These are phyloP conservation scores for Scutellaria minor DNA, from an alignment of 257 asterid genomes.

Conservation along the genomic window DNA sequence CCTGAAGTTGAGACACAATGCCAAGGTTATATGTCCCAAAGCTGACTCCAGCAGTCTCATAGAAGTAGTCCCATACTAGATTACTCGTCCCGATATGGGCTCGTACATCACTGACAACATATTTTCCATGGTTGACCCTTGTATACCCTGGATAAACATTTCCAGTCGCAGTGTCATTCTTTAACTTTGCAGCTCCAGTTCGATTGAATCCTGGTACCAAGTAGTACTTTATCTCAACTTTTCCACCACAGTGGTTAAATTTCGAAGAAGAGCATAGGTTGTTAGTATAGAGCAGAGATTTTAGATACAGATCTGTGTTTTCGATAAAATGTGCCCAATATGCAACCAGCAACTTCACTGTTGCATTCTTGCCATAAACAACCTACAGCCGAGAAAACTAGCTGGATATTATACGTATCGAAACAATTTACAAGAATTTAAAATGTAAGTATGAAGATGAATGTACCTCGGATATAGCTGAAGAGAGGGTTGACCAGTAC, in stretches of 20 bases:
- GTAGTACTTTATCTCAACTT: constrained; percentile 81
- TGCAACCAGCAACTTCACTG: constrained; percentile 71
- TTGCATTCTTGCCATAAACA: constrained; percentile 71
- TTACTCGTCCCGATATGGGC: constrained; percentile 89
- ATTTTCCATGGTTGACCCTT: constrained; percentile 85
- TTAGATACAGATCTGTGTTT: constrained; percentile 68
- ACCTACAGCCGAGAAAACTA: constrained; percentile 45
- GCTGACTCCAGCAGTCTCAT: constrained; percentile 74
- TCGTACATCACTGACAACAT: constrained; percentile 73
- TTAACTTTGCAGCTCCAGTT: constrained; percentile 68
- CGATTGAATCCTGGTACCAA: constrained; percentile 73
- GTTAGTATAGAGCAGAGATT: constrained; percentile 74
- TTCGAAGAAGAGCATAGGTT: constrained; percentile 70
- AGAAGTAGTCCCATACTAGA: constrained; percentile 88
- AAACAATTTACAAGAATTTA: not conserved
- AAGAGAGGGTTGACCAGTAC: constrained; percentile 78
- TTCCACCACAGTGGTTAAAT: constrained; percentile 67
- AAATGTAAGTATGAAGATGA: not conserved
- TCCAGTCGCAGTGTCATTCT: constrained; percentile 53
- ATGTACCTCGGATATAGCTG: constrained; percentile 79
- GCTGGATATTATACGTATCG: not conserved
- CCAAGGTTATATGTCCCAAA: constrained; percentile 71
- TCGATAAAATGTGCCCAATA: constrained; percentile 76
- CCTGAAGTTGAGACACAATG: constrained; percentile 73
- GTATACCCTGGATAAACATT: constrained; percentile 74